Evolutionary conservation across 495 filamentous ascomycete genomes (phyloP), one percentile per base, ranked within the genome.

Genomic region (Endocarpon pusillum): DNA sequence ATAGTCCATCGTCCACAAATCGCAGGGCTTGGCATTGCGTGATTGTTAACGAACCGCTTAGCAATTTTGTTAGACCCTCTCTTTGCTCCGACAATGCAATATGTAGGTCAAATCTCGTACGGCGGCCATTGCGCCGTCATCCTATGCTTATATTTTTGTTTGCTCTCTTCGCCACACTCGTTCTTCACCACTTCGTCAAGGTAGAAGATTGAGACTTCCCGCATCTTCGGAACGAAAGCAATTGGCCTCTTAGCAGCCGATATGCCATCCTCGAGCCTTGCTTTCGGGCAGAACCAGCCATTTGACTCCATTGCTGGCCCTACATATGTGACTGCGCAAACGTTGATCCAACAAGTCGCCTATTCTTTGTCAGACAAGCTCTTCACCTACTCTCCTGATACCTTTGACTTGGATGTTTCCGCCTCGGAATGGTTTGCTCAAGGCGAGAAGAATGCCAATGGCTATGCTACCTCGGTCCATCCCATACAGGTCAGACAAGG

Each of bases 291-390:
- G 42, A 39, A 61, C 32, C 51, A 73, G 33, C 40, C 63, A 12
- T 55, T 78, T 22, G 53, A 31, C 28, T 31, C 78, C 48, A 77
- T 97, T 53, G 71, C 65, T 32, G 91, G 89, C 28, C 82, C 83
- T 33, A 85, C 80, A 23, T 97, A 97, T 65, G 64, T 80, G 25
- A 94, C 86, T 21, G 75, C 83, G 28, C 91, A 96, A 57, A 71
- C 78, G 15, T 66, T 97, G 36, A 78, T 94, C 38, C 91, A 97
- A 59, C 89, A 97, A 57, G 84, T 93, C 37, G 79, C 89, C 33
- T 96, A 92, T 55, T 61, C 78, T 33, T 67, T 97, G 38, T 93
- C 83, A 37, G 84, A 94, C 62, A 91, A 89, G 61, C 72, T 96
- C 54, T 97, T 93, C 60, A 79, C 85, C 22, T 94, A 93, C 60